phyloP scores from a whole-genome alignment of 495 filamentous ascomycete genomes.

The Parathielavia appendiculata region DNA sequence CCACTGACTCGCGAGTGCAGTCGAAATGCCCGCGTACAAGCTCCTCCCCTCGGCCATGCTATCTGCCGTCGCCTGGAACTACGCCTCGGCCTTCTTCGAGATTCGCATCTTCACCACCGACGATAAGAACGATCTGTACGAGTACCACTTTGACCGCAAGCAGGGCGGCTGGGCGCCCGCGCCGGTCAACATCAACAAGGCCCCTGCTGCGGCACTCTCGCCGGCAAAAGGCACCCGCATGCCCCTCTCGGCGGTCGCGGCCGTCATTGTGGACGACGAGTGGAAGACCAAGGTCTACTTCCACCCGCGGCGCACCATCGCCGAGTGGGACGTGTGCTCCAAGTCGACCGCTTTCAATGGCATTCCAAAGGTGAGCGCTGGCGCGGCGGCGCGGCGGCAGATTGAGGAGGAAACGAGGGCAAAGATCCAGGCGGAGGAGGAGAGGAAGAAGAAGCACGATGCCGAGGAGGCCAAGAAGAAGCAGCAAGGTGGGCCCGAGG shows the following conservation, averaged over 20 bases:
- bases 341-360: not conserved
- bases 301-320: not conserved
- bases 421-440: too few relatives aligned
- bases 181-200: not conserved
- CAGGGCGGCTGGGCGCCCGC: not conserved
- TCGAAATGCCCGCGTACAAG: not conserved
- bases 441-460: too few relatives aligned
- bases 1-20: not conserved
- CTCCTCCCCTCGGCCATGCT: not conserved
- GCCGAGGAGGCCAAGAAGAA: too few relatives aligned
- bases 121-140: not conserved
- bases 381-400: not conserved
- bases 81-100: not conserved
- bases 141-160: not conserved
- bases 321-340: not conserved
- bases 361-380: not conserved
- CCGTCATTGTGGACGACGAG: not conserved
- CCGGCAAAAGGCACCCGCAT: not conserved
- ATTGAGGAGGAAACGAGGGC: not conserved
- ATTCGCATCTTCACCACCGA: not conserved
- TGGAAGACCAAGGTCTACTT: not conserved
- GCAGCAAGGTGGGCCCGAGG: too few relatives aligned
- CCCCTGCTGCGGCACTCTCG: not conserved
- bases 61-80: not conserved
- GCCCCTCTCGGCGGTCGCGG: not conserved